These are phyloP conservation scores for Xylaria sp. DNA, from an alignment of 2,329 filamentous ascomycete genomes.

Conservation along the genomic window DNA sequence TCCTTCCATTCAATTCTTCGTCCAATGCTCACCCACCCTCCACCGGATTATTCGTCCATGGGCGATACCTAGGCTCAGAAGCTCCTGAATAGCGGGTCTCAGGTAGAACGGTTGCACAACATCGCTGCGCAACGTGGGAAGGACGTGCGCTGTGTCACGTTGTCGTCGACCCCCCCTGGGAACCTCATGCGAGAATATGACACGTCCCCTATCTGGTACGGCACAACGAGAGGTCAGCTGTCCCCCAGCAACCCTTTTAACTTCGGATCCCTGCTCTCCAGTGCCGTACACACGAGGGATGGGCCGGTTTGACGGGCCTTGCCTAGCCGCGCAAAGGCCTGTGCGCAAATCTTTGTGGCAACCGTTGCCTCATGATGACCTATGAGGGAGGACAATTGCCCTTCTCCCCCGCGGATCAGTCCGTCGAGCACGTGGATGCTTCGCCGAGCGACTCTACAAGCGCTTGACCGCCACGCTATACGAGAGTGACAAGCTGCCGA, in stretches of 20 bases:
- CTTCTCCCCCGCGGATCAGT: constrained; percentile 25
- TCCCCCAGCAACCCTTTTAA: constrained; percentile 26
- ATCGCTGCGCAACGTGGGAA: constrained; percentile 31
- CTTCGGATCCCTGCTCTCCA: constrained; percentile 28
- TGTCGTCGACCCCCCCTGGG: constrained; percentile 30
- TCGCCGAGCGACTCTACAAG: constrained; percentile 24
- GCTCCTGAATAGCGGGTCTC: constrained; percentile 27
- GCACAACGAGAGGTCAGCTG: constrained; percentile 34
- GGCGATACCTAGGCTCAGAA: constrained; percentile 23
- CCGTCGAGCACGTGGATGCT: constrained; percentile 29
- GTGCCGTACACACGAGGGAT: constrained; percentile 5
- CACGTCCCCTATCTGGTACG: constrained; percentile 33
- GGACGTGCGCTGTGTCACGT: constrained; percentile 37
- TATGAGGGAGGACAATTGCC: constrained; percentile 24
- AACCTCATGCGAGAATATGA: constrained; percentile 30
- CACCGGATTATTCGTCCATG: not conserved
- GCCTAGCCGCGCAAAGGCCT: constrained; percentile 31
- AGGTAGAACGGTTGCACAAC: constrained; percentile 33
- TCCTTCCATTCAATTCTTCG: constrained; percentile 7
- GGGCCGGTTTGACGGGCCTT: constrained; percentile 28
- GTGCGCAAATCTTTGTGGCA: constrained; percentile 30
- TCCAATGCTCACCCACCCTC: constrained; percentile 13
- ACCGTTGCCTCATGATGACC: constrained; percentile 24
- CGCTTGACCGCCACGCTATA: constrained; percentile 24
- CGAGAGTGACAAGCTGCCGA: constrained; percentile 27